Percentiles rank a stretch among this genome's conserved stretches.
phyloP scores from a whole-genome alignment of 2,329 filamentous ascomycete genomes.

The Colletotrichum orchidophilum region DNA sequence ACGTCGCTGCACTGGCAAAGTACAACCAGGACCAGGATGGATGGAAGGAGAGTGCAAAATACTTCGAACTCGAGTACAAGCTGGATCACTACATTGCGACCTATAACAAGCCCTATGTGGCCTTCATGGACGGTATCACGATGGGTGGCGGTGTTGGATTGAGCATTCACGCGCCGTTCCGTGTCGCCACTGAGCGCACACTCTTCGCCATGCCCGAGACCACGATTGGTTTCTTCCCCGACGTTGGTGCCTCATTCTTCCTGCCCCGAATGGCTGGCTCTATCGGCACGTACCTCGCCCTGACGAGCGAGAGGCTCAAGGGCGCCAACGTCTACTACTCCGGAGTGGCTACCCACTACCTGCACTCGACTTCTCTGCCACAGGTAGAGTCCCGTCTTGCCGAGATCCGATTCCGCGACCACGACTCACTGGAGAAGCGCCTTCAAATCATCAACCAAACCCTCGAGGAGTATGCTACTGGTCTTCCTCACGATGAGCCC shows the following conservation, averaged over 20 bases:
- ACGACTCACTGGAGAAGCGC: slow-evolving; percentile 69
- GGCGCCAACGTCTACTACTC: slow-evolving; percentile 90
- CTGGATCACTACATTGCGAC: slow-evolving; percentile 96
- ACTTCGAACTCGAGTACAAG: slow-evolving; percentile 95
- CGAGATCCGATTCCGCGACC: slow-evolving; percentile 89
- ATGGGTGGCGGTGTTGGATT: slow-evolving; percentile 98
- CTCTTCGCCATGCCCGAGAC: slow-evolving; percentile 99
- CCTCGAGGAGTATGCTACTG: slow-evolving; percentile 90
- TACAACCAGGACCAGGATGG: slow-evolving; percentile 76
- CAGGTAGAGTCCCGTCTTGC: slow-evolving; percentile 85
- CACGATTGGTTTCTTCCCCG: slow-evolving; percentile 97
- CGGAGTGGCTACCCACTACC: slow-evolving; percentile 93
- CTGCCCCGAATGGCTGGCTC: slow-evolving; percentile 87
- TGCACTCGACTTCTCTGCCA: slow-evolving; percentile 88
- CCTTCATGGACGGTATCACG: slow-evolving; percentile 97
- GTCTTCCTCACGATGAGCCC: slow-evolving; percentile 79
- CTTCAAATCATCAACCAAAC: slow-evolving; percentile 82
- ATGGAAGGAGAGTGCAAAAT: slow-evolving; percentile 79
- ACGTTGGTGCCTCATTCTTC: slow-evolving; percentile 97
- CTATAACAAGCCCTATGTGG: slow-evolving; percentile 90
- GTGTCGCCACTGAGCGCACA: slow-evolving; percentile 95
- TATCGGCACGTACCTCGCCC: slow-evolving; percentile 89
- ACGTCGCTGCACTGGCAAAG: slow-evolving; percentile 81
- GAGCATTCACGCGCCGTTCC: slow-evolving; percentile 92
- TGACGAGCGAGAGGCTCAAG: slow-evolving; percentile 85